Base-by-base conservation (phyloP, 768 basidiomycete genomes). In the Coprinopsis strossmayeri region DNA sequence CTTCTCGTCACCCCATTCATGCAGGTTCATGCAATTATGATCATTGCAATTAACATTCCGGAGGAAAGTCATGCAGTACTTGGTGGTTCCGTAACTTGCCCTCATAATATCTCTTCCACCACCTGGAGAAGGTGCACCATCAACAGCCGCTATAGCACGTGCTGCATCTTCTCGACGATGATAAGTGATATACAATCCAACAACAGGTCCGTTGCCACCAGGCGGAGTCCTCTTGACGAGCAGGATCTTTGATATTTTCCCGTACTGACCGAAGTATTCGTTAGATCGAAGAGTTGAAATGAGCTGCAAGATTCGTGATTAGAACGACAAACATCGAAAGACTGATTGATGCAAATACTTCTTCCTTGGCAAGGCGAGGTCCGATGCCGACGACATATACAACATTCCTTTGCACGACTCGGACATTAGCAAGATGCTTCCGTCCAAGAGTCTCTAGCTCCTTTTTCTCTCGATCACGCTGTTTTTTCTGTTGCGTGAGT, bases 241-340 rank as follows among this genome's bases (percentile, higher is more conserved):
- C 46, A 97, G 74, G 41, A 99, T 91, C 71, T 95, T 95, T 35
- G 86, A 82, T 57, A 99, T 97, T 72, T 94, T 97, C 57, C 96
- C 96, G 65, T 97, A 99, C 62, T 96, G 93, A 9, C 96, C 96
- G 62, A 98, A 98, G 63, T 96, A 97, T 57, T 99, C 96, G 56
- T 84, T 85, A 3, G 91, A 93, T 39, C 95, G 89, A 34, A 99
- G 70, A 11, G 92, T 90, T 1, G 92, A 85, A 56, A 97, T 91
- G 39, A 93, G 80, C 92, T 91, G 51, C 21, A 17, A 25, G 20
- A 18, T 26, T 49, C 28, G 35, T 23, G 45, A 51, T 57, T 30
- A 52, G 26, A 40, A 12, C 26, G n/a, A 48, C 28, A 38, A 25
- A 17, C 25, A 38, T 26, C 37, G 28, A 46, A 41, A 30, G 44